Base-by-base conservation (phyloP, 73 alveolate species). In the Paramecium primaurelia region DNA sequence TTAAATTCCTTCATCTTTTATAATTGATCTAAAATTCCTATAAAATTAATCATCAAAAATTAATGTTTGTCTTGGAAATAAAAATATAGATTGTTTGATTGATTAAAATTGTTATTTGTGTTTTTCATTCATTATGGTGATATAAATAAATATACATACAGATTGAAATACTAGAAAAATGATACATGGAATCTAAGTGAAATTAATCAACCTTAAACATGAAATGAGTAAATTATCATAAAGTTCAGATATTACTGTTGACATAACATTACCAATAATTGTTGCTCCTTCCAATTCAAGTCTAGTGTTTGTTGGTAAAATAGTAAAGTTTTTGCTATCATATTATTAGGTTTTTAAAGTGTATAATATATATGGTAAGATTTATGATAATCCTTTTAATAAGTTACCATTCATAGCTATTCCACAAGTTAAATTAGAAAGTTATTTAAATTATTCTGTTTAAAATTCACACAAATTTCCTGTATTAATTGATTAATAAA, bases 241-340 rank as follows among this genome's bases (percentile, higher is more conserved):
- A 2, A 64, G 84, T 64, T 64, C 26, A 25, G 84, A 32, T 28
- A 64, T 64, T 14, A 64, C 84, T 12, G 84, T 64, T 28, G 45
- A 64, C 84, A 64, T 64, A 4, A 64, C 84, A 64, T 64, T 64
- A 32, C 84, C 84, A 25, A 64, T 32, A 11, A 64, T 64, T 6
- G 84, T 64, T 14, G 84, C 84, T 28, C 84, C 84, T 64, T 64
- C 84, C 12, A 64, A 64, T 64, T 64, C 84, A 25, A 64, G 28
- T 64, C 28, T 64, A 1, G 84, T 64, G 12, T 28, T 28, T 32
- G 42, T 64, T 3, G 84, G 84, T 64, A 32, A 64, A 28, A 64
- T 64, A 25, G 84, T 64, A 64, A 64, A 64, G 47, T 64, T 64
- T 26, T 64, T 64, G 11, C 51, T 64, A 7, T 64, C 84, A 64